Conservation (phyloP, 2,329 filamentous ascomycete species). For the Aspergillus sp. region DNA sequence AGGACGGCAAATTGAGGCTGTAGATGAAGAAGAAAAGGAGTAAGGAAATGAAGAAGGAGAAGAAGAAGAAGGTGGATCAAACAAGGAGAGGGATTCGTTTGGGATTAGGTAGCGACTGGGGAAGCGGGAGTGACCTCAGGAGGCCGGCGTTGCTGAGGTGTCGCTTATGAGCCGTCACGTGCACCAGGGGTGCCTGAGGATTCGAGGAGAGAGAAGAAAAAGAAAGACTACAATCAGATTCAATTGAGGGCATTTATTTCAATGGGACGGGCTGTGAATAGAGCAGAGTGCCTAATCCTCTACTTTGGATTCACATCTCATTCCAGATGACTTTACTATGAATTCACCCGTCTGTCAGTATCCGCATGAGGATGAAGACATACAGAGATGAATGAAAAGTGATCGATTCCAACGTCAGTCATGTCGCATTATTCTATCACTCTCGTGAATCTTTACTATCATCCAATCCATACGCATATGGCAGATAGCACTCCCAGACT, state of each 20-base stretch:
- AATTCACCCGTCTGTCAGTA: no score
- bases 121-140: slow-evolving; percentile 38
- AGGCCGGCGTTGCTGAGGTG: slow-evolving; percentile 38
- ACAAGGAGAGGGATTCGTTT: slow-evolving; percentile 8
- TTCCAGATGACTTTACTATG: no score
- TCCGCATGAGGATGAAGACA: no score
- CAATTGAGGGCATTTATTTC: no score
- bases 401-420: no score
- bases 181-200: slow-evolving; percentile 17
- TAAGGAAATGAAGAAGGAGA: slow-evolving; percentile 8
- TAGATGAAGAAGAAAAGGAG: slow-evolving; percentile 14
- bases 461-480: slow-evolving; percentile 1
- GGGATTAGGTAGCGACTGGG: slow-evolving; percentile 20
- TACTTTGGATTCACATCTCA: no score
- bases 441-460: background rate
- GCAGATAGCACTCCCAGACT: slow-evolving; percentile 2
- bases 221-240: background rate
- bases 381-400: no score
- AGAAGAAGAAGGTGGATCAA: slow-evolving; percentile 10
- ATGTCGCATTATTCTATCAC: no score
- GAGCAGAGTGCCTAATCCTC: no score
- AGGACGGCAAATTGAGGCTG: slow-evolving; percentile 6
- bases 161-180: slow-evolving; percentile 34
- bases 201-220: background rate
- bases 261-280: no score